Conservation (phyloP, 192 early-diverging fungal genomes). For the Backusella psychrophila region DNA sequence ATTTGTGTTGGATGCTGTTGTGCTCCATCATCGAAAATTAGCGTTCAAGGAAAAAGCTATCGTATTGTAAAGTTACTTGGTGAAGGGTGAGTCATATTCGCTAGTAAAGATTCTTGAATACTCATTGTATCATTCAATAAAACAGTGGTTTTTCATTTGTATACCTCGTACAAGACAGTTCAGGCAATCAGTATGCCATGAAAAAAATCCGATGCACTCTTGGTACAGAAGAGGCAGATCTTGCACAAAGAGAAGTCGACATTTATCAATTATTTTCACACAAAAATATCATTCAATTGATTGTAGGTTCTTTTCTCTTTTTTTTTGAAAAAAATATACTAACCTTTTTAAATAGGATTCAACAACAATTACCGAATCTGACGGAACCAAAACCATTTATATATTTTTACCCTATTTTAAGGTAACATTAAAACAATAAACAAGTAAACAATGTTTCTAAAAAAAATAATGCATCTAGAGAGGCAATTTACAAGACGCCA, state of each 20-base stretch:
- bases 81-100: conserved; percentile 49
- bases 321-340: neutral
- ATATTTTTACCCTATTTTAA: conserved; percentile 73
- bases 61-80: conserved; percentile 59
- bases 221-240: conserved; percentile 53
- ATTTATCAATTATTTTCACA: conserved; percentile 64
- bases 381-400: conserved; percentile 53
- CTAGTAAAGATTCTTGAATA: neutral
- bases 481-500: conserved; percentile 61
- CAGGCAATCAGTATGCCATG: conserved; percentile 49
- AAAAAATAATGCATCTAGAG: conserved; percentile 17
- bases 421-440: conserved; percentile 10
- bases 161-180: conserved; percentile 54
- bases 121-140: neutral
- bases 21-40: conserved; percentile 34
- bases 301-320: conserved; percentile 37
- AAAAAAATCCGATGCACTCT: conserved; percentile 67
- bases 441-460: neutral
- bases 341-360: conserved; percentile 47
- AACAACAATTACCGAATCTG: conserved; percentile 47
- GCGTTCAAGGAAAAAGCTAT: conserved; percentile 54
- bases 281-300: conserved; percentile 59
- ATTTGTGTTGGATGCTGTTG: neutral
- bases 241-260: conserved; percentile 65
- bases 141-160: conserved; percentile 70